Evolutionary conservation across 1,139 yeast species (phyloP).

Genomic region (Taphrina sp.): DNA sequence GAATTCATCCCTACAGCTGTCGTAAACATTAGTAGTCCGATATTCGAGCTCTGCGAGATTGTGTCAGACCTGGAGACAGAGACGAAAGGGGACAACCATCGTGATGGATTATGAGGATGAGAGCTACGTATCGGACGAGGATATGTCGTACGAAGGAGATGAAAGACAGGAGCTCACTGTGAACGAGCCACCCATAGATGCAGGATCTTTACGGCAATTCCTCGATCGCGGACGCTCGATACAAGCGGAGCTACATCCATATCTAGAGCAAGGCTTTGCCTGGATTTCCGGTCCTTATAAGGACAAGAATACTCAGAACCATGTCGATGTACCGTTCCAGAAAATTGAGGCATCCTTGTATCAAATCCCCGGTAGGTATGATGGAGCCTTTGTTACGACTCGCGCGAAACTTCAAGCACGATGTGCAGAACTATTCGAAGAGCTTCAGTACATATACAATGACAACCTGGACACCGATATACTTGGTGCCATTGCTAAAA

Average conservation of each 20-base stretch:
- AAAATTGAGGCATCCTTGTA: slow-evolving; percentile 45
- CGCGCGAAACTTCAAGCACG: slow-evolving; percentile 38
- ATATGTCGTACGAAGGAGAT: not conserved
- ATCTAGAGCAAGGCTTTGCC: slow-evolving; percentile 46
- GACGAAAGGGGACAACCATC: too few species aligned
- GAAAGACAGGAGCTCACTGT: slow-evolving; percentile 9
- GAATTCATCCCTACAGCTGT: too few species aligned
- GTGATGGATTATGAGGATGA: slow-evolving; percentile 22
- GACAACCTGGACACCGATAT: not conserved
- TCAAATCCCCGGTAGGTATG: slow-evolving; percentile 44
- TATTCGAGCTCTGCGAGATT: too few species aligned
- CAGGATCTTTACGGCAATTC: slow-evolving; percentile 42
- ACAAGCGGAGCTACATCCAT: slow-evolving; percentile 48
- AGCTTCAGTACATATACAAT: not conserved
- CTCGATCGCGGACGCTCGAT: slow-evolving; percentile 44
- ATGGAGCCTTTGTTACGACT: slow-evolving; percentile 44
- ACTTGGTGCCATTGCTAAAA: slow-evolving; percentile 12
- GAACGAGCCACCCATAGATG: slow-evolving; percentile 41
- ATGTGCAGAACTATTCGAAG: slow-evolving; percentile 6
- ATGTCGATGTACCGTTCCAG: slow-evolving; percentile 39
- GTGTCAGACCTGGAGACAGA: too few species aligned
- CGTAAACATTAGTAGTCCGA: too few species aligned
- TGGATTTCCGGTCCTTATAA: slow-evolving; percentile 44
- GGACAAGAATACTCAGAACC: slow-evolving; percentile 23
- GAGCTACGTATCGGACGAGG: slow-evolving; percentile 9